Evolutionary conservation across 441 rosid species (phyloP), one percentile per base, ranked within the genome.

Genomic region (Raphanus hybrid): DNA sequence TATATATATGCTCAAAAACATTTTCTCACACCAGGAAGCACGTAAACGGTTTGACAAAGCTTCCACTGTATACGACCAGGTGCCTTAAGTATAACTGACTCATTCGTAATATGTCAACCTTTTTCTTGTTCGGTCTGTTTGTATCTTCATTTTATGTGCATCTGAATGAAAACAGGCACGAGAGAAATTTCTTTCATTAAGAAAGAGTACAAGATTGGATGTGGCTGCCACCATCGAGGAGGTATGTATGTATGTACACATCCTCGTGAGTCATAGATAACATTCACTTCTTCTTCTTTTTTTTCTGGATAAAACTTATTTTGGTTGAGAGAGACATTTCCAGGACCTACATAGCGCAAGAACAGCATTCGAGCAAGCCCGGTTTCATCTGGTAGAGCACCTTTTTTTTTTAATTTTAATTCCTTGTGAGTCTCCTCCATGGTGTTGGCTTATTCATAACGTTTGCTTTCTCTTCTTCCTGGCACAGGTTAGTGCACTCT

Each of bases 41-140:
- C 87, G 96, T 12, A 91, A 89, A 78, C 86, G 90, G 75, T 92
- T 92, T 83, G 97, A 92, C 81, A 91, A 92, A 84, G 92, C 96
- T 74, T 83, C 96, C 64, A 71, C 88, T 75, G 60, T 74, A 73
- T 89, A 91, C 80, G 96, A 92, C 80, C 97, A 92, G 96, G 97
- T 80, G 20, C 14, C 54, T 78, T 60, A 29, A 3, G 6, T 29
- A 6, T 35, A 45, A 67, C 29, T 67, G 71, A 60, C 64, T 60
- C 5, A 3, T 29, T 61, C 59, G 50, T 2, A 60, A 15, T 67
- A 50, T 73, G 26, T 20, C 63, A 29, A 29, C 26, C 26, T 23
- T 23, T 2, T 23, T 20, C 23, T 23, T 29, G 34, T 3, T 5
- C 27, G 3, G n/a, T 71, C 11, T 45, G 57, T 59, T 48, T 75